Evolutionary conservation across 208 protist species (phyloP).

Genomic region (Trypanosoma melophagium): DNA sequence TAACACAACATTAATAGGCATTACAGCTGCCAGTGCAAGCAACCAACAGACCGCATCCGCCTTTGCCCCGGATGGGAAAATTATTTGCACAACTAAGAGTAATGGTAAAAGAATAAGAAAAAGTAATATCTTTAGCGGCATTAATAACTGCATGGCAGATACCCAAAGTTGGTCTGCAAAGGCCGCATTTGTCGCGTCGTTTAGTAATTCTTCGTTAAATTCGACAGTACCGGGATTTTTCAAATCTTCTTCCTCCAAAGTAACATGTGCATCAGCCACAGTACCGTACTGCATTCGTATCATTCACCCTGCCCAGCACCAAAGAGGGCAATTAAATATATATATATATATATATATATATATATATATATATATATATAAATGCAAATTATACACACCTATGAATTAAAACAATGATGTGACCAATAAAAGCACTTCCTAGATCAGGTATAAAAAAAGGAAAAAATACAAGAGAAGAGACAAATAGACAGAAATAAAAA

Average conservation of each 20-base stretch:
- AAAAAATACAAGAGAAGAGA: no score
- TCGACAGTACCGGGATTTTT: constrained; percentile 37
- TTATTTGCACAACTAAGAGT: constrained; percentile 9
- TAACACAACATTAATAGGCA: constrained; percentile 33
- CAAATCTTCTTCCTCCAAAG: not conserved
- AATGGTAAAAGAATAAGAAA: constrained; percentile 27
- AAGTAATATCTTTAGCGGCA: constrained; percentile 30
- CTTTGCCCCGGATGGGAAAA: not conserved
- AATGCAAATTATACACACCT: no score
- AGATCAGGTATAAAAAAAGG: no score
- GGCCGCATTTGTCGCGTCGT: constrained; percentile 21
- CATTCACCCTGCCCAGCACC: not conserved
- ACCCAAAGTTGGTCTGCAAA: constrained; percentile 22
- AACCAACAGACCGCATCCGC: constrained; percentile 21
- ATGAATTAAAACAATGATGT: no score
- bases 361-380: no score
- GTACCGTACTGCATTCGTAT: not conserved
- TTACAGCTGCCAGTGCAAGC: constrained; percentile 29
- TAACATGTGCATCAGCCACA: not conserved
- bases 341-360: no score
- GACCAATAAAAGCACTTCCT: no score
- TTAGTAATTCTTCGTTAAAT: constrained; percentile 41
- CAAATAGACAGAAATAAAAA: no score
- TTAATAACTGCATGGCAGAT: constrained; percentile 24
- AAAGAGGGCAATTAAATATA: no score